Conservation (phyloP, 345 rosid genomes). For the Gossypium arboreum region DNA sequence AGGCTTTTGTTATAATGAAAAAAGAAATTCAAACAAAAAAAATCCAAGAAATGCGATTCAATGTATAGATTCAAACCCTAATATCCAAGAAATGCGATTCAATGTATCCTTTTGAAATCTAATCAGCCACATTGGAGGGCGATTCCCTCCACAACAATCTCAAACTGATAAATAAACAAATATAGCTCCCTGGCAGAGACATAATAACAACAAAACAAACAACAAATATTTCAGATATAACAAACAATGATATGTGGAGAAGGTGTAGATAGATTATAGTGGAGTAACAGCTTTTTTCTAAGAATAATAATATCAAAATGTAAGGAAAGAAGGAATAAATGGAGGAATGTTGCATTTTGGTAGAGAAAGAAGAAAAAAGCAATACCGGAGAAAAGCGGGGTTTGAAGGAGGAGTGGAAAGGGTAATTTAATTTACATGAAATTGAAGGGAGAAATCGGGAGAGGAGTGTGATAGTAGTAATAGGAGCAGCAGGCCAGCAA, state of each 20-base stretch:
- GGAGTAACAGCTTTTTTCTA: not conserved
- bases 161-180: not conserved
- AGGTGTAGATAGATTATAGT: not conserved
- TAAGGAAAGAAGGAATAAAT: not conserved
- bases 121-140: not conserved
- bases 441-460: not conserved
- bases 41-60: not conserved
- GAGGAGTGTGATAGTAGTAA: not conserved
- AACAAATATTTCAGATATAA: not conserved
- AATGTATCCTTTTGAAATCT: not conserved
- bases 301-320: not conserved
- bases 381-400: slow-evolving; percentile 12
- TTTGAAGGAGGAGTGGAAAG: not conserved
- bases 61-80: slow-evolving; percentile 1
- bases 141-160: not conserved
- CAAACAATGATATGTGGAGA: not conserved
- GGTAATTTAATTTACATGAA: not conserved
- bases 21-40: not conserved
- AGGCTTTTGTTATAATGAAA: not conserved
- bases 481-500: not conserved
- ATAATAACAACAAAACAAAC: not conserved
- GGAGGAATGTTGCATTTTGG: not conserved
- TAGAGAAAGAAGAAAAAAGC: not conserved
- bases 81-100: not conserved
- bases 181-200: not conserved